A percentile compares a stretch with the other conserved stretches of the same genome.
phyloP scores from a whole-genome alignment of 352 stramenopile species.

The Pythium monospermum region DNA sequence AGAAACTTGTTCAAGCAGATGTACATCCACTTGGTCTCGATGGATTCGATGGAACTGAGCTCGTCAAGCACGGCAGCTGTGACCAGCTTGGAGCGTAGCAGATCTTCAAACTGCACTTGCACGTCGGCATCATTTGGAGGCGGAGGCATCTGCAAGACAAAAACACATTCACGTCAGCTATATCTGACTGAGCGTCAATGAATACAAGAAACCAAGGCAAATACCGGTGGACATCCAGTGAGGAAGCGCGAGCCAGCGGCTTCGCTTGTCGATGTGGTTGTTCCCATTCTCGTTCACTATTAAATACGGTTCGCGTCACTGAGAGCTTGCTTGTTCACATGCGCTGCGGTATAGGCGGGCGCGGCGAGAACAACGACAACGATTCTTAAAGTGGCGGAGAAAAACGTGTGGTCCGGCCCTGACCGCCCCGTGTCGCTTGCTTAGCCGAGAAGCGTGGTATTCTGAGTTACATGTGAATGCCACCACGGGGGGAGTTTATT shows the following conservation, averaged over 20 bases:
- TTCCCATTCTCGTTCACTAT: constrained; percentile 55
- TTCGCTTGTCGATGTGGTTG: constrained; percentile 28
- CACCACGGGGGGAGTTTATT: constrained; percentile 3
- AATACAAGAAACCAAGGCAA: constrained; percentile 1
- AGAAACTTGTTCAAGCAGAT: constrained; percentile 56
- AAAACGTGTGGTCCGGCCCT: no score
- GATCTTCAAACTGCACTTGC: constrained; percentile 35
- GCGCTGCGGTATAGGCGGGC: no score
- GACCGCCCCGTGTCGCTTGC: no score
- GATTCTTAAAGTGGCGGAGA: no score
- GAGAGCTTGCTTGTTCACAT: no score
- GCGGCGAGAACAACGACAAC: no score
- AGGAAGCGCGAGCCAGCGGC: constrained; percentile 37
- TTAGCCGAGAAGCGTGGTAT: no score
- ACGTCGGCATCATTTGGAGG: constrained; percentile 33
- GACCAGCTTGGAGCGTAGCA: constrained; percentile 30
- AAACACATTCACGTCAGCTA: background rate
- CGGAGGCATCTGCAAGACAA: constrained; percentile 40
- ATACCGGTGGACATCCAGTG: constrained; percentile 51
- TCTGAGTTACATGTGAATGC: constrained; percentile 3
- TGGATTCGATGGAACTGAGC: constrained; percentile 34
- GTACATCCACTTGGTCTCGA: constrained; percentile 69
- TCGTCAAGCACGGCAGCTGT: constrained; percentile 30
- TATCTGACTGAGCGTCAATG: background rate
- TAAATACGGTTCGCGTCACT: no score